A percentile compares a stretch with the other conserved stretches of the same genome.
phyloP scores from a whole-genome alignment of 2,329 filamentous ascomycete genomes.

The Thielaviopsis ethacetica region DNA sequence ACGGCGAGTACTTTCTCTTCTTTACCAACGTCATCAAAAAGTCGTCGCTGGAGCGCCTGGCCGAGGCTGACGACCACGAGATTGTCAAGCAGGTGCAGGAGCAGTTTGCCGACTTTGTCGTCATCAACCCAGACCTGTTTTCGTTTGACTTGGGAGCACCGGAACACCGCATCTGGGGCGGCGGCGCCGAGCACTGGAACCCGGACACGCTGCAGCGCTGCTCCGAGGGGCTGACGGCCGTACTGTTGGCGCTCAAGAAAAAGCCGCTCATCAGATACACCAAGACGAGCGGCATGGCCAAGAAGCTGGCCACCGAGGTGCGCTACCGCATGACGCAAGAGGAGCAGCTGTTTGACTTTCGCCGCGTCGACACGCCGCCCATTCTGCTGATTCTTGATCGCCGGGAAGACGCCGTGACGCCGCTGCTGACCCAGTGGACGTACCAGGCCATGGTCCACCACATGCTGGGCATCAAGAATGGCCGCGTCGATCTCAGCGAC shows the following conservation, averaged over 20 bases:
- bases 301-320: conserved; percentile 85
- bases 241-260: conserved; percentile 84
- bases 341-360: conserved; percentile 90
- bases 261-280: conserved; percentile 88
- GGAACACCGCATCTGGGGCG: conserved; percentile 63
- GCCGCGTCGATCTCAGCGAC: conserved; percentile 74
- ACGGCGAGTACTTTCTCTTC: conserved; percentile 92
- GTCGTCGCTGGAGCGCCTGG: conserved; percentile 80
- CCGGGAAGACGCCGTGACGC: conserved; percentile 86
- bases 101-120: conserved; percentile 89
- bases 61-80: conserved; percentile 94
- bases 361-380: conserved; percentile 84
- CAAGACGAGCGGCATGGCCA: conserved; percentile 75
- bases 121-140: conserved; percentile 88
- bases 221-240: conserved; percentile 71
- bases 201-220: conserved; percentile 71
- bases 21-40: conserved; percentile 98
- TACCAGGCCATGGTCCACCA: conserved; percentile 99
- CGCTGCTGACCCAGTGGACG: conserved; percentile 91
- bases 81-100: conserved; percentile 89
- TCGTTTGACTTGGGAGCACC: conserved; percentile 60
- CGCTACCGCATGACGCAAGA: conserved; percentile 90
- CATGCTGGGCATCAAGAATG: conserved; percentile 81
- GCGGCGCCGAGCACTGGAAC: conserved; percentile 76
- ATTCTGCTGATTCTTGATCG: conserved; percentile 83